Percentiles rank a stretch among this genome's conserved stretches.
Evolutionary conservation across 1,284 basidiomycete species (phyloP).

Genomic region (Leccinum variabile): DNA sequence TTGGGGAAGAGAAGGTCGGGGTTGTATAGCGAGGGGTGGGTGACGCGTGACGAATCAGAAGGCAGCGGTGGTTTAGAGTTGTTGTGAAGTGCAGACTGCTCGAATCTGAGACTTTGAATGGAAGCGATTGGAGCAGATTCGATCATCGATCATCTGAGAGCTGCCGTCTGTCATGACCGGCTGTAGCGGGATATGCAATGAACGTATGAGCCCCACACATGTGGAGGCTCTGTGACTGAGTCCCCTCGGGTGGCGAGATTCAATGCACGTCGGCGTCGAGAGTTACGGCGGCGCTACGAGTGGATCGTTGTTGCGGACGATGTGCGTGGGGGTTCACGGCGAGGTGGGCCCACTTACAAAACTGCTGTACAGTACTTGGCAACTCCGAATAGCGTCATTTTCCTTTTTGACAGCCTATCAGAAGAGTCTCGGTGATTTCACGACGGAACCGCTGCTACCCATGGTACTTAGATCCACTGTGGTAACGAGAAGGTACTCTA

Average conservation of each 20-base stretch:
- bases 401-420: constrained; percentile 10
- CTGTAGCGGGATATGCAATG: neutral
- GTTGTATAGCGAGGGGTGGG: constrained; percentile 41
- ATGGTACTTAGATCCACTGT: too few relatives aligned
- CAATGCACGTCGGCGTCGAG: neutral
- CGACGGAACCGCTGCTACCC: too few relatives aligned
- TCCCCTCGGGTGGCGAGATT: constrained; percentile 1
- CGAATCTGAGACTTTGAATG: constrained; percentile 68
- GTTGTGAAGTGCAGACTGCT: constrained; percentile 39
- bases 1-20: constrained; percentile 40
- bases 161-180: constrained; percentile 21
- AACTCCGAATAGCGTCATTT: constrained; percentile 16
- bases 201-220: constrained; percentile 7
- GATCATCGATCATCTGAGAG: constrained; percentile 32
- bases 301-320: neutral
- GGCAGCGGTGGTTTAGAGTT: constrained; percentile 17
- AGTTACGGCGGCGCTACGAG: neutral
- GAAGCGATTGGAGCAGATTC: constrained; percentile 56
- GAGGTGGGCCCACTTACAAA: constrained; percentile 4
- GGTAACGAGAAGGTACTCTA: too few relatives aligned
- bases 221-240: constrained; percentile 10
- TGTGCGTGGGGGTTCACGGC: neutral
- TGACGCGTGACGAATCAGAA: constrained; percentile 24
- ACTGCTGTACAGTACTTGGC: constrained; percentile 1
- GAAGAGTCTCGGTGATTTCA: neutral